Conservation (phyloP, 768 basidiomycete species). For the Paxillus involutus region DNA sequence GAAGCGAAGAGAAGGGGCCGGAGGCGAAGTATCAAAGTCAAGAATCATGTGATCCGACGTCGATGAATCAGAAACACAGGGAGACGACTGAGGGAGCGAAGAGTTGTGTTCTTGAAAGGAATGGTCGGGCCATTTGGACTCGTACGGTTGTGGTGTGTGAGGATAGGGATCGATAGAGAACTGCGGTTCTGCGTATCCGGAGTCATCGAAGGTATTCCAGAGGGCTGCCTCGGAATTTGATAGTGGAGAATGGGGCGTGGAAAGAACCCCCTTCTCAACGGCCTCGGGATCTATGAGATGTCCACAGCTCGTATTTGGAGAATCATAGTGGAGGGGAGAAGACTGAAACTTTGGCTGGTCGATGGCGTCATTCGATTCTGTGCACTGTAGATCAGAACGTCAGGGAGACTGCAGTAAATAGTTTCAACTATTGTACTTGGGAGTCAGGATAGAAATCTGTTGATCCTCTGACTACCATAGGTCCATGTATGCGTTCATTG, state of each 20-base stretch:
- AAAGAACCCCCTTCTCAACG: neutral
- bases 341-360: neutral
- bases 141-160: neutral
- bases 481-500: neutral
- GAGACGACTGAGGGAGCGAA: slow-evolving; percentile 24
- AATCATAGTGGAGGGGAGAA: neutral
- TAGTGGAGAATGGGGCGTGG: neutral
- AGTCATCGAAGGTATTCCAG: slow-evolving; percentile 1
- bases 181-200: slow-evolving; percentile 2
- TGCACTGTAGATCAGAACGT: slow-evolving; percentile 9
- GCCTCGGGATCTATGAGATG: neutral
- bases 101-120: neutral
- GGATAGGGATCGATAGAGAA: neutral
- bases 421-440: slow-evolving; percentile 11
- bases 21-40: slow-evolving; percentile 23
- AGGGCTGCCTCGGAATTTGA: neutral
- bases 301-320: neutral
- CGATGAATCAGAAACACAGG: slow-evolving; percentile 15
- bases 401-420: neutral
- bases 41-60: slow-evolving; percentile 16
- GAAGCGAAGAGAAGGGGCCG: neutral
- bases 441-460: neutral
- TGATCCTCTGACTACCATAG: neutral
- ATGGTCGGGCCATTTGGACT: neutral
- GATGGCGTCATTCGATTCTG: neutral